phyloP scores from a whole-genome alignment of 106 monocot genomes.

The Acorus calamus region DNA sequence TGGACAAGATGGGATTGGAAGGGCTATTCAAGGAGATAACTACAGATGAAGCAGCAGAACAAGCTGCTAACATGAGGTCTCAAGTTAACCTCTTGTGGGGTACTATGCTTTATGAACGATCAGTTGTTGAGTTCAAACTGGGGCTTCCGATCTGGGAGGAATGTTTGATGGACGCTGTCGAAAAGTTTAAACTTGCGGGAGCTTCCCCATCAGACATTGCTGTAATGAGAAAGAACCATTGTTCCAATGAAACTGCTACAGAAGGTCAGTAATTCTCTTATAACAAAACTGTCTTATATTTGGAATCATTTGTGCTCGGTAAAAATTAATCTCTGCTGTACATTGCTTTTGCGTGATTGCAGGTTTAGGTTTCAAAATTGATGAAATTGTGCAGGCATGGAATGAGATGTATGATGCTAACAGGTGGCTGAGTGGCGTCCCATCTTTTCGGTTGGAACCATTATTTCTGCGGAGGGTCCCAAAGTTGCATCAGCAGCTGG shows the following conservation, averaged over 20 bases:
- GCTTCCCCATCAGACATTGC: slow-evolving; percentile 64
- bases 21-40: slow-evolving; percentile 41
- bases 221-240: slow-evolving; percentile 90
- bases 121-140: slow-evolving; percentile 78
- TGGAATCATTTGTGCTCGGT: background rate
- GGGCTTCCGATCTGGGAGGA: slow-evolving; percentile 62
- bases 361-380: slow-evolving; percentile 83
- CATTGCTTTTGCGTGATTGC: slow-evolving; percentile 9
- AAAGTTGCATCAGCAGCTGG: slow-evolving; percentile 62
- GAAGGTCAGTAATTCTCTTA: slow-evolving; percentile 34
- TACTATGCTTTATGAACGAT: slow-evolving; percentile 78
- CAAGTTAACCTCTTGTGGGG: slow-evolving; percentile 83
- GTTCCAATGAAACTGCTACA: slow-evolving; percentile 65
- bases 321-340: no score
- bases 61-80: slow-evolving; percentile 55
- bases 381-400: slow-evolving; percentile 93
- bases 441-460: slow-evolving; percentile 73
- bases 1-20: slow-evolving; percentile 55
- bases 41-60: slow-evolving; percentile 64
- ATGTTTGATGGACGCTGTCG: slow-evolving; percentile 63
- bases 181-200: slow-evolving; percentile 75
- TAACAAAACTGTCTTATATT: no score
- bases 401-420: slow-evolving; percentile 97
- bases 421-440: slow-evolving; percentile 50
- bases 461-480: slow-evolving; percentile 56